Percentiles rank a stretch among this genome's conserved stretches.
Evolutionary conservation across 371 early-diverging fungal species (phyloP).

Genomic region (Circinella umbellata): DNA sequence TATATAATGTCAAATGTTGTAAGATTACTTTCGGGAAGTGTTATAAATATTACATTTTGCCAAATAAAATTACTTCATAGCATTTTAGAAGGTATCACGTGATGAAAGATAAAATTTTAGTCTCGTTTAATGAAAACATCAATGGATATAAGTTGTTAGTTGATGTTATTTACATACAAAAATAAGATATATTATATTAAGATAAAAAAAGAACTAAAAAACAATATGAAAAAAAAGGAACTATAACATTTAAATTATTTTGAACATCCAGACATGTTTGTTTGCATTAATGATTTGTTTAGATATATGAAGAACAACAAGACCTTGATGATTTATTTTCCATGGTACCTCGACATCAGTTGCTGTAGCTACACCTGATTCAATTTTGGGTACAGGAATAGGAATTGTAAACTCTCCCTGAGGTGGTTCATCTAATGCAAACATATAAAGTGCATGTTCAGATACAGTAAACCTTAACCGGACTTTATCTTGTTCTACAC

Average conservation of each 20-base stretch:
- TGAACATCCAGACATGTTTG: constrained; percentile 9
- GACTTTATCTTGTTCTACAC: background rate
- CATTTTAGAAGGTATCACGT: too few species aligned
- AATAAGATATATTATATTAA: too few species aligned
- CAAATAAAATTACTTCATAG: too few species aligned
- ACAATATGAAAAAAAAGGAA: too few species aligned
- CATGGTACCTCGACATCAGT: background rate
- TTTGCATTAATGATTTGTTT: background rate
- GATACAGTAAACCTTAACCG: constrained; percentile 9
- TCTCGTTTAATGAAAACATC: too few species aligned
- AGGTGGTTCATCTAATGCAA: constrained; percentile 1
- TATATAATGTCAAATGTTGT: too few species aligned
- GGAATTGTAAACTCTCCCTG: background rate
- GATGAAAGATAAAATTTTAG: too few species aligned
- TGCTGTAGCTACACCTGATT: background rate
- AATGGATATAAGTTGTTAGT: too few species aligned
- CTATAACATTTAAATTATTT: background rate
- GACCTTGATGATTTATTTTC: background rate
- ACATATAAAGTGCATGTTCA: constrained; percentile 7
- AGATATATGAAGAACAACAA: background rate
- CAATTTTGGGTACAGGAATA: constrained; percentile 6
- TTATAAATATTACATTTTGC: too few species aligned
- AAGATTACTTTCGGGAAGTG: too few species aligned
- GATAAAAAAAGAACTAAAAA: too few species aligned
- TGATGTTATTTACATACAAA: too few species aligned